Percentiles rank a stretch among this genome's conserved stretches.
These are phyloP conservation scores for Gaeumannomyces tritici DNA, from an alignment of 2,329 filamentous ascomycete species.

Conservation along the genomic window DNA sequence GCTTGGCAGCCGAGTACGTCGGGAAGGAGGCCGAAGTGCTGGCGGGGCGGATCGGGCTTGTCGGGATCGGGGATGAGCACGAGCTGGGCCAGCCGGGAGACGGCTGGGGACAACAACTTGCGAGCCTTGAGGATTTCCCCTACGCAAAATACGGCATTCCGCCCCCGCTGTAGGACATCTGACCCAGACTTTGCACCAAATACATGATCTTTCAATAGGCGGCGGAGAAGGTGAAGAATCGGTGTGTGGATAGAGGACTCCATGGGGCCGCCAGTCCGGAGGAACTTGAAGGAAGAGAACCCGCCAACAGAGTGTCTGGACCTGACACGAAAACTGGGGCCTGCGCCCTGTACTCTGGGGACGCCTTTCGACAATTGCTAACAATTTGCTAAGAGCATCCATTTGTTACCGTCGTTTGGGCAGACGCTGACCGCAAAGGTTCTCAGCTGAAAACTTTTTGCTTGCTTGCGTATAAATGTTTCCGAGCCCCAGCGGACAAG, in stretches of 20 bases:
- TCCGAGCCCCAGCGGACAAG: background rate
- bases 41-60: conserved; percentile 18
- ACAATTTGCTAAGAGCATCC: background rate
- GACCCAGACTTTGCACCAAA: too few relatives aligned
- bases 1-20: conserved; percentile 30
- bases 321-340: background rate
- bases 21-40: conserved; percentile 18
- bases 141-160: conserved; percentile 22
- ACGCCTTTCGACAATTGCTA: background rate
- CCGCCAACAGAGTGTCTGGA: background rate
- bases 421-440: background rate
- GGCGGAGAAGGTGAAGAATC: too few relatives aligned
- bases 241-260: too few relatives aligned
- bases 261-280: too few relatives aligned
- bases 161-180: background rate
- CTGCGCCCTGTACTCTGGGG: background rate
- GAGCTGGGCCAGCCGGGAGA: conserved; percentile 24
- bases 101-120: conserved; percentile 25
- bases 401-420: background rate
- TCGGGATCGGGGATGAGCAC: conserved; percentile 18
- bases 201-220: too few relatives aligned
- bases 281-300: background rate
- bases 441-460: background rate
- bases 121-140: conserved; percentile 21
- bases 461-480: background rate